Evolutionary conservation across 768 basidiomycete genomes (phyloP), one percentile per base, ranked within the genome.

Genomic region (Leccinum incarnatum): DNA sequence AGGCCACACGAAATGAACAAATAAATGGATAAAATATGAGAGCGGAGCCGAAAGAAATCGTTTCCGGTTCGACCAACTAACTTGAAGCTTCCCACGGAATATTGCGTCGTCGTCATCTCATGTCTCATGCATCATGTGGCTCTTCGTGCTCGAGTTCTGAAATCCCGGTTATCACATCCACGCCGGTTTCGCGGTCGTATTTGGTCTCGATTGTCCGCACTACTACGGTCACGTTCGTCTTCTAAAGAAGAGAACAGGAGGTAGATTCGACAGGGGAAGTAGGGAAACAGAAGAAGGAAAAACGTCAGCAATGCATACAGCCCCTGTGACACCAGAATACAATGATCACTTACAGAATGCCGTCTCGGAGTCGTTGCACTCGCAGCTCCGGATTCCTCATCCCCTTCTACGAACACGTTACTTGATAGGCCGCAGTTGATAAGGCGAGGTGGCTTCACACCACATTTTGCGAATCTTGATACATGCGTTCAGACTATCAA

Each of bases 401-500:
- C 19, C 14, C 14, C 15, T 32, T 40, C 19, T 17, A 17, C 14
- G 10, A 48, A 37, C 4, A 5, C 29, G 1, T 14, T 5, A 1
- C 40, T 45, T 2, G 48, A 70, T 32, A 0, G 66, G 58, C 5
- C 56, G 37, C 19, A 29, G 17, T 1, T 50, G 34, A 45, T 29
- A 46, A 15, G 25, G 27, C 34, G 53, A 15, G 51, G n/a, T 25
- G 14, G 30, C 51, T 15, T 36, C 49, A 17, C 17, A 27, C 12
- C 17, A 37, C 2, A 55, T 23, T 5, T 21, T 30, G 21, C 58
- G 56, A n/a, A 69, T 49, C 19, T n/a, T 59, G 10, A 19, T 48
- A 23, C 65, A 67, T 1, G 69, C 40, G 12, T 69, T 69, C 29
- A 71, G 56, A 34, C 67, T 65, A 42, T 60, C 9, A 6, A 12